These are phyloP conservation scores for Aspergillus pseudoglaucus DNA, from an alignment of 2,329 filamentous ascomycete species.

Conservation along the genomic window DNA sequence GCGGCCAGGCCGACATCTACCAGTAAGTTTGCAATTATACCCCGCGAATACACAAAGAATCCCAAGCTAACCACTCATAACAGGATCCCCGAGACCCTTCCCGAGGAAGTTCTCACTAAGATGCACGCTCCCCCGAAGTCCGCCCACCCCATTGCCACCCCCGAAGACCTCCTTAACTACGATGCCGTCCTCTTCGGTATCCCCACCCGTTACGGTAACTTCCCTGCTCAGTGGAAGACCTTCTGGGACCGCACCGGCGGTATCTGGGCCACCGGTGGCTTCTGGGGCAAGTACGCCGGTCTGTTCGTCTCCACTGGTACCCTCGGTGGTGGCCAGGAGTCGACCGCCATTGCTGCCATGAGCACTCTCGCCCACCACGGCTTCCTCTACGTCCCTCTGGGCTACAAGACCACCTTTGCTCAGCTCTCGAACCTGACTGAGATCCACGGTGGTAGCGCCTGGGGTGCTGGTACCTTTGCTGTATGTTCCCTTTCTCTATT, in stretches of 20 bases:
- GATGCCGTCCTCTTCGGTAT: constrained; percentile 91
- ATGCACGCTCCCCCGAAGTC: constrained; percentile 81
- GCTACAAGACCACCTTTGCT: constrained; percentile 74
- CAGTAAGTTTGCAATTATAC: too few species aligned
- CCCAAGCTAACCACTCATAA: not conserved
- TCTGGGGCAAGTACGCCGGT: constrained; percentile 82
- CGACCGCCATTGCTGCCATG: constrained; percentile 71
- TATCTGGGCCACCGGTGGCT: constrained; percentile 73
- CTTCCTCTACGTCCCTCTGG: constrained; percentile 91
- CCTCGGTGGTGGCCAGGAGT: constrained; percentile 86
- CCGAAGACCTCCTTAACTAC: constrained; percentile 62
- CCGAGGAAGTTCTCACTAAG: constrained; percentile 74
- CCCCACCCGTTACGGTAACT: constrained; percentile 94
- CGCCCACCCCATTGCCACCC: constrained; percentile 58
- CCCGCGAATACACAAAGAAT: too few species aligned
- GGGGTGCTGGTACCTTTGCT: constrained; percentile 91
- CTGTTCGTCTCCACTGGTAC: constrained; percentile 85
- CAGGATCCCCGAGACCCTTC: constrained; percentile 77
- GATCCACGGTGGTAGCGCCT: constrained; percentile 78
- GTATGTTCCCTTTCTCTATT: constrained; percentile 34
- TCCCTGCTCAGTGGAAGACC: constrained; percentile 88
- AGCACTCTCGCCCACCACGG: constrained; percentile 88
- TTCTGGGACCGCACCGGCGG: constrained; percentile 81
- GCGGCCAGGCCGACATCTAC: constrained; percentile 73
- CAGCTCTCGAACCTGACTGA: constrained; percentile 66